phyloP scores from a whole-genome alignment of 2,329 filamentous ascomycete genomes.

The Stachybotrys echinatus region DNA sequence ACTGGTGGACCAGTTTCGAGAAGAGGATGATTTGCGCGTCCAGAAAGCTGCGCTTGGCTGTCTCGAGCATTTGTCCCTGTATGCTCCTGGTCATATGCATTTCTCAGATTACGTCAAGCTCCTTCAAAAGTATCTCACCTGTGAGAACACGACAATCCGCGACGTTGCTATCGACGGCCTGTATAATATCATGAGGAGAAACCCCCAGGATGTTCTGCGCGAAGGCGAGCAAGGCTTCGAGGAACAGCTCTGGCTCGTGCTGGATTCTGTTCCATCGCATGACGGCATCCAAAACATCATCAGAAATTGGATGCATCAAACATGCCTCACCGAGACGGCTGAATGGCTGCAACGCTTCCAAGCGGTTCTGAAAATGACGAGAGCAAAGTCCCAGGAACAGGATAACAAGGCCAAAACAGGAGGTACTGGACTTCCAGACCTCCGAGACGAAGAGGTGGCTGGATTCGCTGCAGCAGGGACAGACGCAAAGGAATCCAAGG shows the following conservation, averaged over 20 bases:
- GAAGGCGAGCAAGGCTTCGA: constrained; percentile 76
- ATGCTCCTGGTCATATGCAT: constrained; percentile 82
- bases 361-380: constrained; percentile 81
- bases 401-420: constrained; percentile 37
- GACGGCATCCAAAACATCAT: constrained; percentile 82
- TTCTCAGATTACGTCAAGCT: constrained; percentile 78
- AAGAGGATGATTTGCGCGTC: constrained; percentile 65
- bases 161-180: constrained; percentile 82
- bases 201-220: constrained; percentile 75
- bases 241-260: constrained; percentile 84
- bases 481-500: constrained; percentile 52
- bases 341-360: constrained; percentile 90
- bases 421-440: constrained; percentile 58
- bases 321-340: constrained; percentile 71
- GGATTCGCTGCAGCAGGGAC: constrained; percentile 80
- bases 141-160: constrained; percentile 62
- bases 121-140: constrained; percentile 72
- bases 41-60: constrained; percentile 76
- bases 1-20: constrained; percentile 75
- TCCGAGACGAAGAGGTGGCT: constrained; percentile 94
- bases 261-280: constrained; percentile 73
- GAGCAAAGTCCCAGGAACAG: constrained; percentile 57
- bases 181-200: constrained; percentile 91
- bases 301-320: constrained; percentile 89
- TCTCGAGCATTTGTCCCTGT: constrained; percentile 85